Conservation (phyloP, 495 filamentous ascomycete genomes). For the Aspergillus avenaceus region DNA sequence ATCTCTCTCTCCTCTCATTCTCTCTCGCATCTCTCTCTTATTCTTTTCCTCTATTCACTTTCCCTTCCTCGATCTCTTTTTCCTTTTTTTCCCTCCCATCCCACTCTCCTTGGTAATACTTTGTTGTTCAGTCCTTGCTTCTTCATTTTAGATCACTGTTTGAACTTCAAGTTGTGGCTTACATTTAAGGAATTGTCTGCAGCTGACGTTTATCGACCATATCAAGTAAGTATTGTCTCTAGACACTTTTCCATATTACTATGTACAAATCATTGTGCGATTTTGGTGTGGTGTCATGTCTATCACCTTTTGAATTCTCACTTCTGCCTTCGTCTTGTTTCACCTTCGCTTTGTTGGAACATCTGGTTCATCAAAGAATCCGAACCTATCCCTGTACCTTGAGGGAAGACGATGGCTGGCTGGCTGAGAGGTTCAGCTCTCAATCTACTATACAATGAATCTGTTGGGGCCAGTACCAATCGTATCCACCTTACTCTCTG, state of each 20-base stretch:
- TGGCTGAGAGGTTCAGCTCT: too few relatives aligned
- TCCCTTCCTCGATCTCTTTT: constrained; percentile 6
- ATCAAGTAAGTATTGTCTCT: constrained; percentile 44
- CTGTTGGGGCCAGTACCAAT: too few relatives aligned
- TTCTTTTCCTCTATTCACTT: constrained; percentile 3
- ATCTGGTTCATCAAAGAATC: not conserved
- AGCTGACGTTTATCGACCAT: constrained; percentile 55
- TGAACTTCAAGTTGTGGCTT: constrained; percentile 18
- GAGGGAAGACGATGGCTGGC: not conserved
- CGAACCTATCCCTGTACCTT: not conserved
- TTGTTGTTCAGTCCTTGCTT: constrained; percentile 17
- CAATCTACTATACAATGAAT: too few relatives aligned
- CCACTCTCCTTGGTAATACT: constrained; percentile 4
- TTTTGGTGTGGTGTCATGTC: constrained; percentile 3
- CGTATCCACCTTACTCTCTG: too few relatives aligned
- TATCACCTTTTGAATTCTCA: not conserved
- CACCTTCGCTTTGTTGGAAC: not conserved
- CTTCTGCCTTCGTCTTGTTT: not conserved
- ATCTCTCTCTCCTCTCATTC: constrained; percentile 14
- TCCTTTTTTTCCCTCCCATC: constrained; percentile 19
- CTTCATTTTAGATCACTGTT: constrained; percentile 8
- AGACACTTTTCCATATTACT: constrained; percentile 1
- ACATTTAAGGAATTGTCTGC: constrained; percentile 14
- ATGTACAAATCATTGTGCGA: constrained; percentile 5
- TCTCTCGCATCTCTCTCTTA: constrained; percentile 8